Percentiles rank a stretch among this genome's conserved stretches.
phyloP scores from a whole-genome alignment of 768 basidiomycete species.

The Podaxis pistillaris region DNA sequence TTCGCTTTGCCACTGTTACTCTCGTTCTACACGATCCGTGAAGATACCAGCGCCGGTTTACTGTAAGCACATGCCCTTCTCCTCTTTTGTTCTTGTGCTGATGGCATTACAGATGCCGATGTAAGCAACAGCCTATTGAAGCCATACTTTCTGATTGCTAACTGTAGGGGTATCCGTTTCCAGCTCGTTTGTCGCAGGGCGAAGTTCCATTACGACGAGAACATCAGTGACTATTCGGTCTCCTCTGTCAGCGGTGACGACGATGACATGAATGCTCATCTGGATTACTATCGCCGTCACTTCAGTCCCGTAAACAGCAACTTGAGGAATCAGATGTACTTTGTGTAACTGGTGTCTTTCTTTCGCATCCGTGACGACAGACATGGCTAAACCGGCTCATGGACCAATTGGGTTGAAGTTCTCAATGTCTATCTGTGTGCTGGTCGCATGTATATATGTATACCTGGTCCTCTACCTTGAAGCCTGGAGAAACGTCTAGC shows the following conservation, averaged over 20 bases:
- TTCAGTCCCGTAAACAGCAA: conserved; percentile 30
- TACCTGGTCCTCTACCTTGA: too few species aligned
- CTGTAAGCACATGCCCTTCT: conserved; percentile 39
- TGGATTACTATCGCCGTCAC: conserved; percentile 30
- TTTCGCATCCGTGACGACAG: not conserved
- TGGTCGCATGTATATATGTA: too few species aligned
- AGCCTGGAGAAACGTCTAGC: too few species aligned
- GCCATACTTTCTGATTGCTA: not conserved
- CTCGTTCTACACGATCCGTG: conserved; percentile 68
- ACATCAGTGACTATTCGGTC: conserved; percentile 31
- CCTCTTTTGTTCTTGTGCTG: not conserved
- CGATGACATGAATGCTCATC: conserved; percentile 16
- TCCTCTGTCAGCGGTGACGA: conserved; percentile 34
- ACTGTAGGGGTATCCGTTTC: not conserved
- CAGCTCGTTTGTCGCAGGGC: conserved; percentile 57
- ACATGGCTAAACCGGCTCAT: too few species aligned
- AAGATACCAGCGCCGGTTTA: conserved; percentile 75
- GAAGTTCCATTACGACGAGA: conserved; percentile 45
- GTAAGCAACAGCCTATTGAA: not conserved
- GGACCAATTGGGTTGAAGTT: too few species aligned
- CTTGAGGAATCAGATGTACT: conserved; percentile 29
- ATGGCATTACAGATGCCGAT: conserved; percentile 8
- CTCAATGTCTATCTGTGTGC: too few species aligned
- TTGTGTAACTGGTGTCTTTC: conserved; percentile 21
- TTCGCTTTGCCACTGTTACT: conserved; percentile 66